Conservation (phyloP, 495 filamentous ascomycete species). For the Melanomma pulvis-pyrius region DNA sequence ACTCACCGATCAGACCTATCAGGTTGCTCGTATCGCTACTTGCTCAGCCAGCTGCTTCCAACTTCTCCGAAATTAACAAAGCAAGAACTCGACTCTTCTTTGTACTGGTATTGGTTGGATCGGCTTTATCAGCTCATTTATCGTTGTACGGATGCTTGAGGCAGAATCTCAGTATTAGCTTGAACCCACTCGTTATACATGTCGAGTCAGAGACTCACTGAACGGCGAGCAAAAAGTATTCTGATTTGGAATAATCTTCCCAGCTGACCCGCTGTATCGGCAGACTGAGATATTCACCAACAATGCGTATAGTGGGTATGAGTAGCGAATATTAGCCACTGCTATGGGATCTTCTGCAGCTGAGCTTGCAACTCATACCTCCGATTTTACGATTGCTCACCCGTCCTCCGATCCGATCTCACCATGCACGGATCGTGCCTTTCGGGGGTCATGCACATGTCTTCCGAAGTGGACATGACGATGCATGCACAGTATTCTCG, state of each 20-base stretch:
- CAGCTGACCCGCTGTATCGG: background rate
- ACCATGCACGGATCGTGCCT: background rate
- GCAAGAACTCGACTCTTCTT: background rate
- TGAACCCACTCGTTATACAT: background rate
- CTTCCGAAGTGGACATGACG: slow-evolving; percentile 63
- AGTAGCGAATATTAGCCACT: background rate
- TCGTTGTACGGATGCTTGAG: background rate
- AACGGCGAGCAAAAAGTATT: background rate
- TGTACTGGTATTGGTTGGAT: background rate
- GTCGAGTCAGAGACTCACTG: background rate
- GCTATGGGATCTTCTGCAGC: background rate
- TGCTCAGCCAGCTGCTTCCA: no score
- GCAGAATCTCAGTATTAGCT: background rate
- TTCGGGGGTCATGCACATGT: slow-evolving; percentile 68
- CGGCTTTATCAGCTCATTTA: background rate
- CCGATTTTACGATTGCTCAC: background rate
- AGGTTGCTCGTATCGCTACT: no score
- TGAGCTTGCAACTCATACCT: background rate
- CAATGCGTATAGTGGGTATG: no score
- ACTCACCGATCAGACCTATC: no score
- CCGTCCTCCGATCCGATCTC: background rate
- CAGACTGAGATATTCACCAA: background rate
- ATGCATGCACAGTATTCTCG: slow-evolving; percentile 38
- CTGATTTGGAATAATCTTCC: background rate
- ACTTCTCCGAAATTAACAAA: background rate